phyloP scores from a whole-genome alignment of 2,329 filamentous ascomycete genomes.

The Curvularia lunata region DNA sequence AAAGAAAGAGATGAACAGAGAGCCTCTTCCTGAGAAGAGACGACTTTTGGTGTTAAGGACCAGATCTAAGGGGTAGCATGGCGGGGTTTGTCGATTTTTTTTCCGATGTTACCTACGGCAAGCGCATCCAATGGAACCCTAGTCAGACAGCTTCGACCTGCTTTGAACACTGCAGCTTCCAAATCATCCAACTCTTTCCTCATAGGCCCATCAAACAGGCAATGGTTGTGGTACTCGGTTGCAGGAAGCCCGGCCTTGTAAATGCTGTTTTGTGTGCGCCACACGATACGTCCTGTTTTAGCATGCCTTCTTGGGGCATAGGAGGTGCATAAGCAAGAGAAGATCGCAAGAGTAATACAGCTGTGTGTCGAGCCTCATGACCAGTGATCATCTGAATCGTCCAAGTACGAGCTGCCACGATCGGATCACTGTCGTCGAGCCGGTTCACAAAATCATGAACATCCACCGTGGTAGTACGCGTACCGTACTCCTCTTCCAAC shows the following conservation, averaged over 20 bases:
- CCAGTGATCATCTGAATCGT: background rate
- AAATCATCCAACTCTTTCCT: background rate
- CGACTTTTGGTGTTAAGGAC: background rate
- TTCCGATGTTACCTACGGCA: background rate
- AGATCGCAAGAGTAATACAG: background rate
- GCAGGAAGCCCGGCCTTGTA: background rate
- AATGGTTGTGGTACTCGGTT: background rate
- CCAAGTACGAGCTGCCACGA: background rate
- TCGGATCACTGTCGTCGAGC: background rate
- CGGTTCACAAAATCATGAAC: background rate
- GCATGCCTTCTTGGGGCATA: background rate
- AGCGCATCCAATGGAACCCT: background rate
- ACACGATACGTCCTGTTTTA: background rate
- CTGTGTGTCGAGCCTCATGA: background rate
- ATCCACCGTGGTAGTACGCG: background rate
- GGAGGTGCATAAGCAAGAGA: background rate
- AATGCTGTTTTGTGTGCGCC: background rate
- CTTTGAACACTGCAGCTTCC: background rate
- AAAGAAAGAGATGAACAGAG: background rate
- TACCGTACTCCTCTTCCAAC: background rate
- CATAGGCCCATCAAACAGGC: background rate
- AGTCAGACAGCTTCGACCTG: background rate
- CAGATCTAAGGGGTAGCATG: background rate
- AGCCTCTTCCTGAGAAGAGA: background rate
- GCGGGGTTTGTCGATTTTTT: conserved; percentile 1